Evolutionary conservation across 306 rosid genomes (phyloP).

Genomic region (Lagenaria siceraria): DNA sequence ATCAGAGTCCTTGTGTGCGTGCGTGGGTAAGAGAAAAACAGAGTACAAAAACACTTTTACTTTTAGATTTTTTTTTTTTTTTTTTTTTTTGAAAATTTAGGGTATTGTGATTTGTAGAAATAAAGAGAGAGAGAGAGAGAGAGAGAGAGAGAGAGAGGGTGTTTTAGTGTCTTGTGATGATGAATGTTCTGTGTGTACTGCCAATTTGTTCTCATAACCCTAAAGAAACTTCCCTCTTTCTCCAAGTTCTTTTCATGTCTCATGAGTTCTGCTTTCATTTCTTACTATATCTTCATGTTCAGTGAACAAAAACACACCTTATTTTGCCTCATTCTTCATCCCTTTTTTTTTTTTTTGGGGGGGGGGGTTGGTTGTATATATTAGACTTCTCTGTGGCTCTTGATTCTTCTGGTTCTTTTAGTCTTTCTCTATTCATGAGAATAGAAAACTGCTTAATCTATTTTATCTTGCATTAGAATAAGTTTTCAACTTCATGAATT

Average conservation of each 20-base stretch:
- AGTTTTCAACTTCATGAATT: not conserved
- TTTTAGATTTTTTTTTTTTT: no score
- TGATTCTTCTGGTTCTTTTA: not conserved
- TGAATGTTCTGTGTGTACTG: constrained; percentile 10
- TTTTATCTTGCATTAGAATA: not conserved
- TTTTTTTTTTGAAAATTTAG: not conserved
- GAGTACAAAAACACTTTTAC: not conserved
- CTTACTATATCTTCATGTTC: not conserved
- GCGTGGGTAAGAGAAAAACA: not conserved
- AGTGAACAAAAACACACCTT: not conserved
- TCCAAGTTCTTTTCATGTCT: not conserved
- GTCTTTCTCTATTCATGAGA: not conserved
- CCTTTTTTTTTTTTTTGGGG: not conserved
- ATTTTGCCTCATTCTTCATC: not conserved
- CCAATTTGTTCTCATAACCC: not conserved
- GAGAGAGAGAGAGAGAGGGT: not conserved
- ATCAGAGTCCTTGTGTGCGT: constrained; percentile 12
- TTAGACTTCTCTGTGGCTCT: not conserved
- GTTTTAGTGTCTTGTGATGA: not conserved
- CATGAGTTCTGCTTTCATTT: not conserved
- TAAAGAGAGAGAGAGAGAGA: not conserved
- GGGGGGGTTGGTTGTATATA: not conserved
- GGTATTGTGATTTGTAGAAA: not conserved
- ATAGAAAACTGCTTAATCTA: not conserved
- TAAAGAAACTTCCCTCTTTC: not conserved